Evolutionary conservation across 1,284 basidiomycete species (phyloP), one percentile per base, ranked within the genome.

Genomic region (Inonotus obliquus): DNA sequence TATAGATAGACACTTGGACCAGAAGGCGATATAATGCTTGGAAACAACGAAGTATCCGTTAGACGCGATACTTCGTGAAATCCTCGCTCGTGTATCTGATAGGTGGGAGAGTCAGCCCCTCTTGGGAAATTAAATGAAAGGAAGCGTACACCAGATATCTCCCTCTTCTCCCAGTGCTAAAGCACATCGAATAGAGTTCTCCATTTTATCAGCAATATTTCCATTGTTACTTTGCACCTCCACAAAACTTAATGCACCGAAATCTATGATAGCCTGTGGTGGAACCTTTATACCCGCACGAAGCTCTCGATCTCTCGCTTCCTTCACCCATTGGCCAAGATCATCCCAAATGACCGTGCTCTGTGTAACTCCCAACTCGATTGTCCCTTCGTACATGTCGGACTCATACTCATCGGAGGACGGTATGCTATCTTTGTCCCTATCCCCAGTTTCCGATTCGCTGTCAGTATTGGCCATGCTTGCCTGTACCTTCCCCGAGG

Each of bases 11-110:
- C 74, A 77, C 65, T 79, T 80, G 64, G 76, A 76, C 81, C 80
- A 83, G 70, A 81, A 82, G 14, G 77, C 76, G 35, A 83, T 65
- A 64, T 74, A 76, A 47, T 74, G 70, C 1, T 70, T 67, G 1
- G 77, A 75, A 17, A 83, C 69, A 35, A 78, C 77, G 51, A 84
- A 75, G 59, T 77, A 77, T 5, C 82, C 82, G 10, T 72, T 65
- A 2, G 74, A 76, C 9, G 70, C 71, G 2, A 78, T 70, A 17
- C 70, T 73, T 51, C 74, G 66, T 56, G 74, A 70, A 4, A 78
- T 67, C 23, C 75, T 74, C 11, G 78, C 78, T 49, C 71, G 69
- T 7, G 68, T 67, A 54, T 77, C 81, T 82, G 51, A 32, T n/a
- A 21, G 29, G 4, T 63, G 48, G 64, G 38, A 44, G 44, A 57